phyloP scores from a whole-genome alignment of 768 basidiomycete species.

The Boletus rex-veris region DNA sequence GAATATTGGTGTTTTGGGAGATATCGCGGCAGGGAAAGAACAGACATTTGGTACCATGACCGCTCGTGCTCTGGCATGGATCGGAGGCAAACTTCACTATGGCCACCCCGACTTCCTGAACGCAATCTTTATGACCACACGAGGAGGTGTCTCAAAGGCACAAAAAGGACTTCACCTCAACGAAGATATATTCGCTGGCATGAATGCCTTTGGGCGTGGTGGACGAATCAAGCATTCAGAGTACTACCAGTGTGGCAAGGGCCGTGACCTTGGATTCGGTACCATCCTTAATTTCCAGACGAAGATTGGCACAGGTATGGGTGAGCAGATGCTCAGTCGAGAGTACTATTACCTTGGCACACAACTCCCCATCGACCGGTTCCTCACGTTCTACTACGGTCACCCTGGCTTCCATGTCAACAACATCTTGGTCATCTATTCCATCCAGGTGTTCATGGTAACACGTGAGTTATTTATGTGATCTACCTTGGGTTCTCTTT shows the following conservation, averaged over 20 bases:
- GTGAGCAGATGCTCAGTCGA: conserved; percentile 98
- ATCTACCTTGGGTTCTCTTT: neutral
- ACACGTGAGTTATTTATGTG: conserved; percentile 56
- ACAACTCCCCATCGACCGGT: conserved; percentile 95
- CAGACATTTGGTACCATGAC: conserved; percentile 99
- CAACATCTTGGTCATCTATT: conserved; percentile 98
- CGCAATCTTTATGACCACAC: conserved; percentile 96
- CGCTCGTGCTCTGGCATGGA: conserved; percentile 92
- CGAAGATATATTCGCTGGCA: conserved; percentile 99
- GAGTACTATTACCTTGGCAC: conserved; percentile 99
- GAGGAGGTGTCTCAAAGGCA: conserved; percentile 98
- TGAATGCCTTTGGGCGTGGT: conserved; percentile 97
- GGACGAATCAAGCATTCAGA: conserved; percentile 99
- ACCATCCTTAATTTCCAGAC: conserved; percentile 99
- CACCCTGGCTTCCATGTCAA: conserved; percentile 99
- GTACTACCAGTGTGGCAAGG: conserved; percentile 99
- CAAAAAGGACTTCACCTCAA: conserved; percentile 98
- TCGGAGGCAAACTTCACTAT: conserved; percentile 97
- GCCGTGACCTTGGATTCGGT: conserved; percentile 97
- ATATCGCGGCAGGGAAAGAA: conserved; percentile 99
- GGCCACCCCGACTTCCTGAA: conserved; percentile 99
- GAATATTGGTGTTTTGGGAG: conserved; percentile 98
- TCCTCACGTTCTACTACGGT: conserved; percentile 99
- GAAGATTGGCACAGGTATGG: conserved; percentile 99
- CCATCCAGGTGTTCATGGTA: conserved; percentile 97